A percentile compares a stretch with the other conserved stretches of the same genome.
Evolutionary conservation across 495 filamentous ascomycete genomes (phyloP).

Genomic region (Aspergillus conjunctus): DNA sequence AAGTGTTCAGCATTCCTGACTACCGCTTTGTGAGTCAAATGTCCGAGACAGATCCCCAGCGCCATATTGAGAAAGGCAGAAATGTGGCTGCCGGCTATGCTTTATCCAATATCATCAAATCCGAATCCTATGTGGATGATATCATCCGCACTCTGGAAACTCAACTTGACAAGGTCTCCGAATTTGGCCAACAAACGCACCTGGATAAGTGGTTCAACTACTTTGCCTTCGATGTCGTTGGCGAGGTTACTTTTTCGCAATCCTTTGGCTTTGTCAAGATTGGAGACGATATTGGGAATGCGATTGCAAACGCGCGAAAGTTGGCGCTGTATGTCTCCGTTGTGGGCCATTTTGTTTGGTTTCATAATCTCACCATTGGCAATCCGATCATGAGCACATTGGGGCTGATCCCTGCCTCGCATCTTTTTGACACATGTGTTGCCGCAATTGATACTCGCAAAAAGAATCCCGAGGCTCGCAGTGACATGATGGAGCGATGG

Average conservation of each 20-base stretch:
- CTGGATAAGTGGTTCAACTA: slow-evolving; percentile 51
- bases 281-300: slow-evolving; percentile 45
- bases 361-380: slow-evolving; percentile 40
- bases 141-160: slow-evolving; percentile 33
- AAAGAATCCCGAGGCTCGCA: slow-evolving; percentile 34
- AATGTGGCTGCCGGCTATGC: slow-evolving; percentile 43
- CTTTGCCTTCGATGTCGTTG: slow-evolving; percentile 51
- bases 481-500: slow-evolving; percentile 52
- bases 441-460: slow-evolving; percentile 42
- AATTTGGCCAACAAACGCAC: slow-evolving; percentile 33
- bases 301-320: slow-evolving; percentile 40
- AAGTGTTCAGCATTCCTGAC: slow-evolving; percentile 41
- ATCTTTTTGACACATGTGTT: slow-evolving; percentile 45
- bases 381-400: slow-evolving; percentile 47
- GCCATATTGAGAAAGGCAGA: slow-evolving; percentile 34
- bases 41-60: slow-evolving; percentile 41
- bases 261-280: slow-evolving; percentile 45
- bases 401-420: slow-evolving; percentile 41
- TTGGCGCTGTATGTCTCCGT: slow-evolving; percentile 38
- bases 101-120: slow-evolving; percentile 44
- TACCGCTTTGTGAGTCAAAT: slow-evolving; percentile 47
- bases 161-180: slow-evolving; percentile 33
- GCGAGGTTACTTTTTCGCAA: slow-evolving; percentile 43
- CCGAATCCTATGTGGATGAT: slow-evolving; percentile 41
- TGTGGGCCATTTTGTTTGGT: slow-evolving; percentile 42